These are phyloP conservation scores for Penicillium lagena DNA, from an alignment of 495 filamentous ascomycete species.

Conservation along the genomic window DNA sequence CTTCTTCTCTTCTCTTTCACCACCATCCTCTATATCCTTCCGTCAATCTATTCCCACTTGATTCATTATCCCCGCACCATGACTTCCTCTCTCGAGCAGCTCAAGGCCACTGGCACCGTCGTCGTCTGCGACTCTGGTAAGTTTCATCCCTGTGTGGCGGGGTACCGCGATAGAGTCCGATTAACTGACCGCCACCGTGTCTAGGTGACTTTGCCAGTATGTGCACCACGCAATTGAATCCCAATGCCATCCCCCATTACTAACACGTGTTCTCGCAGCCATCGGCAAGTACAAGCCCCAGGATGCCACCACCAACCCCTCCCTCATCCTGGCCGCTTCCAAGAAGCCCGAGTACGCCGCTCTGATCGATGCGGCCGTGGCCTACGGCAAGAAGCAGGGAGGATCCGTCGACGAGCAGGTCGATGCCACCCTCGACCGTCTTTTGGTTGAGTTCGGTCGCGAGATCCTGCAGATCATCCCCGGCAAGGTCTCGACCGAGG, in stretches of 20 bases:
- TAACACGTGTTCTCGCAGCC: conserved; percentile 43
- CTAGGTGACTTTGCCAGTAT: conserved; percentile 75
- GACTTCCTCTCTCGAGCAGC: conserved; percentile 86
- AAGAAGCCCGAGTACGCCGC: conserved; percentile 97
- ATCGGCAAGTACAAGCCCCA: conserved; percentile 99
- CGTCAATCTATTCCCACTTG: conserved; percentile 1
- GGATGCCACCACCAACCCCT: conserved; percentile 99
- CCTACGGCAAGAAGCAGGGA: conserved; percentile 73
- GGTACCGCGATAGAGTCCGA: no score
- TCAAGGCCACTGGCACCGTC: conserved; percentile 92
- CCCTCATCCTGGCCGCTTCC: conserved; percentile 92
- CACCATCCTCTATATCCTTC: conserved; percentile 11
- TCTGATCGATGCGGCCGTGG: conserved; percentile 82
- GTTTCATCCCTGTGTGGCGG: conserved; percentile 7
- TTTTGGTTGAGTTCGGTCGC: conserved; percentile 96
- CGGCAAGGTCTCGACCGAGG: conserved; percentile 97
- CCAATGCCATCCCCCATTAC: no score
- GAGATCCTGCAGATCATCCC: conserved; percentile 96
- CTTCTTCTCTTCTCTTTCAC: conserved; percentile 15
- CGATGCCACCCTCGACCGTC: conserved; percentile 78
- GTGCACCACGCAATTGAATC: conserved; percentile 18
- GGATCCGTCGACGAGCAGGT: conserved; percentile 65
- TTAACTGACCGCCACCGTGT: not conserved
- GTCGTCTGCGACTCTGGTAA: conserved; percentile 97
- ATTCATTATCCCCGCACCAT: conserved; percentile 41